Evolutionary conservation across 768 basidiomycete species (phyloP).

Genomic region (Ephemerocybe angulata): DNA sequence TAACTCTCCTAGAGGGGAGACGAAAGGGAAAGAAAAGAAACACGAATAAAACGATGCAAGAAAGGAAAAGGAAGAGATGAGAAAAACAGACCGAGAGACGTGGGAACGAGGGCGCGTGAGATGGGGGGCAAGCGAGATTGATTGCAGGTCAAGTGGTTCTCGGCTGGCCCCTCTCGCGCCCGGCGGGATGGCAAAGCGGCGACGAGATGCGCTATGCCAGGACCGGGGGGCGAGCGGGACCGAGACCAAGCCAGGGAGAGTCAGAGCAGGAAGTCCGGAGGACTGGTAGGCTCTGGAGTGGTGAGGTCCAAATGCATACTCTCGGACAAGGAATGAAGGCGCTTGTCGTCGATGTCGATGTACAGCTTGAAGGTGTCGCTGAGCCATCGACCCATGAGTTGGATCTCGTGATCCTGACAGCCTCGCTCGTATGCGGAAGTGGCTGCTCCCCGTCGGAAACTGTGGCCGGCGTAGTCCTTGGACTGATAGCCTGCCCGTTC

Average conservation of each 20-base stretch:
- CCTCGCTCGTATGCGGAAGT: background rate
- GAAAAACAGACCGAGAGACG: no score
- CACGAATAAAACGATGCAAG: no score
- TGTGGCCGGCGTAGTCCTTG: background rate
- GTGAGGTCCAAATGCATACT: background rate
- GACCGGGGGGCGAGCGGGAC: no score
- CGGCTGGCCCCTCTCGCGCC: no score
- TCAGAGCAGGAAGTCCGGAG: background rate
- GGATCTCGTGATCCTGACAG: background rate
- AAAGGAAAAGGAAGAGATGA: no score
- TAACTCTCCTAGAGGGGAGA: no score
- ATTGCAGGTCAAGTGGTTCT: no score
- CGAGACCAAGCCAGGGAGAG: background rate
- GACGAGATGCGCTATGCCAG: no score
- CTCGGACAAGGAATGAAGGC: background rate
- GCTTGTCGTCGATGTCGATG: background rate
- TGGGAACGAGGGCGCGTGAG: no score
- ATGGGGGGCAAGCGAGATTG: no score
- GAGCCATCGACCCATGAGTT: background rate
- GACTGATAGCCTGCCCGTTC: background rate
- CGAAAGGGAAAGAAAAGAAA: no score
- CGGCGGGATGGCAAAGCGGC: no score
- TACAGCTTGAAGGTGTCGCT: background rate
- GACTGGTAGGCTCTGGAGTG: background rate
- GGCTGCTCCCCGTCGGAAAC: background rate